Evolutionary conservation across 2,329 filamentous ascomycete species (phyloP).

Genomic region (Ophiostoma pallidulum): DNA sequence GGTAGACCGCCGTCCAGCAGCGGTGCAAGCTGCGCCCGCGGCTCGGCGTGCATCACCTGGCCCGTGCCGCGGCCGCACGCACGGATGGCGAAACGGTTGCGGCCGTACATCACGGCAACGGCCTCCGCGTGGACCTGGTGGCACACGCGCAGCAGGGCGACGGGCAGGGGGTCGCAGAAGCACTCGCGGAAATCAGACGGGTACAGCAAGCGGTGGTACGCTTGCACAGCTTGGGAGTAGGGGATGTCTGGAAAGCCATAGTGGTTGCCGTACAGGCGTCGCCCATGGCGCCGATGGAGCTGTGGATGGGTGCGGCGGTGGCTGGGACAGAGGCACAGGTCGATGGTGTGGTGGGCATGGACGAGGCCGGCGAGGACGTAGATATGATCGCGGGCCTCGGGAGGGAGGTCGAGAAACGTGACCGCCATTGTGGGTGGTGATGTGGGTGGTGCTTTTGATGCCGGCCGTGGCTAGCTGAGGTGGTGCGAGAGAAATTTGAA

Average conservation of each 20-base stretch:
- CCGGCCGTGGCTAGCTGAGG: too few relatives aligned
- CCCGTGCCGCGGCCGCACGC: background rate
- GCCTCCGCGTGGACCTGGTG: background rate
- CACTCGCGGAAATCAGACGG: too few relatives aligned
- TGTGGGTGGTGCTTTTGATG: too few relatives aligned
- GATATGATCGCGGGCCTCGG: too few relatives aligned
- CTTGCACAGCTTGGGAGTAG: too few relatives aligned
- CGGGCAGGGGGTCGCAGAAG: background rate
- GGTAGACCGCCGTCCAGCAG: background rate
- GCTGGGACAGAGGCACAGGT: background rate
- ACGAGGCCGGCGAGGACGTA: background rate
- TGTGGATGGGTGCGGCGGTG: background rate
- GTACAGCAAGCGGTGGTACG: too few relatives aligned
- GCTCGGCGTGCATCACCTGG: background rate
- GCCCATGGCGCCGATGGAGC: too few relatives aligned
- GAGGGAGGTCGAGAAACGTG: background rate
- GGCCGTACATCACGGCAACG: background rate
- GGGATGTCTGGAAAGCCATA: too few relatives aligned
- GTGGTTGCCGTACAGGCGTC: background rate
- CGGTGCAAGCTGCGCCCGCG: background rate
- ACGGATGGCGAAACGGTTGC: background rate
- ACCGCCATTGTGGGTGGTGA: too few relatives aligned
- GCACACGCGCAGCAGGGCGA: background rate
- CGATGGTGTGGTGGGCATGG: background rate
- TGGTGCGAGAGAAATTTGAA: too few relatives aligned